Base-by-base conservation (phyloP, 2,329 filamentous ascomycete species). In the Pezicula neosporulosa region DNA sequence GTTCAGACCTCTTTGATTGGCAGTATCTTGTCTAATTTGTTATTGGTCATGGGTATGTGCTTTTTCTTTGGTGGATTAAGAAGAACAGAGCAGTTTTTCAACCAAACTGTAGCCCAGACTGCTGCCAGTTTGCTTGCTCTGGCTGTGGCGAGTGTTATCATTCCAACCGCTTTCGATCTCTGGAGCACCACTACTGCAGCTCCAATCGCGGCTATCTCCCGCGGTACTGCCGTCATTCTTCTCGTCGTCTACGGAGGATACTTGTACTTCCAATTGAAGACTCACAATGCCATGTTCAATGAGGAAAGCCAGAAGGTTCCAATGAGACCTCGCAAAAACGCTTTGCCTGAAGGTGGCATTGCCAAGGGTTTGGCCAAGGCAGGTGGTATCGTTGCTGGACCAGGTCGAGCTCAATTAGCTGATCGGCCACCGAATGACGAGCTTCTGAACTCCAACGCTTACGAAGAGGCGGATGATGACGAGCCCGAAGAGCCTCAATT, bases 1-100 rank as follows among this genome's bases (percentile, higher is more conserved):
- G 91, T 97, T 6, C 90, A 97, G 69, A 96, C 92, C 0, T 97
- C 92, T 0, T 77, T 97, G 27, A 89, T 97, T 56, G 92, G 92
- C 50, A 92, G 87, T 68, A 96, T 97, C 68, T 76, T 97, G 19
- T 96, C 91, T 39, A 97, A 97, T 66, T 70, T 97, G 52, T 80
- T 96, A 3, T 81, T 96, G 13, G 90, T 96, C 47, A 75, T 96
- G 76, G 92, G 90, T 50, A 95, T 92, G 83, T 94, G 86, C 67
- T 97, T 95, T 77, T 94, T 96, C 74, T 86, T 89, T 54, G 91
- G 66, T 24, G 66, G 66, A 4, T 68, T 95, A 60, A 85, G 87
- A 53, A 83, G 92, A 27, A 65, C 81, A 27, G 88, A 95, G 66
- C 93, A 97, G 68, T 86, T 83, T 68, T 97, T 97, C 80, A 96